Evolutionary conservation across 441 rosid species (phyloP), one percentile per base, ranked within the genome.

Genomic region (Corymbia calophylla): DNA sequence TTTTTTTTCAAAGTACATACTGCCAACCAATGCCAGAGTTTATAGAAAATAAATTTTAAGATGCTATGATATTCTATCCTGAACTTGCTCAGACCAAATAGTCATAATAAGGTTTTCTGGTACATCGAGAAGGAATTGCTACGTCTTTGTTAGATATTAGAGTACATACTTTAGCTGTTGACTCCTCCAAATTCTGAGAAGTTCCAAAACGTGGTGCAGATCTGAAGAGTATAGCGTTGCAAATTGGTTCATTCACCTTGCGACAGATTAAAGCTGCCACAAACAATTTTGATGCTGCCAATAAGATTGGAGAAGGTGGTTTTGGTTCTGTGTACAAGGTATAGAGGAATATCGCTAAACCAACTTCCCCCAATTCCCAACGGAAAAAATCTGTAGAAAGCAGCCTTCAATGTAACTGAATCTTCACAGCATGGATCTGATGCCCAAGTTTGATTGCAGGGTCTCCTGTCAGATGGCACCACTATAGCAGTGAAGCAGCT

Each of bases 401-500:
- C n/a, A 77, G 18, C 84, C 23, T 77, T 44, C 51, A 23, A 77
- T 0, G n/a, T 77, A 44, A 44, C 51, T 77, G 14, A 58, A 12
- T 53, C 5, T 53, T 32, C 87, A 32, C 2, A 54, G 49, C 64
- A 53, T 88, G 4, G 29, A 82, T 3, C 47, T 55, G 53, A 77
- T 88, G 19, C 35, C 47, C n/a, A 62, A 18, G 27, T 56, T 31
- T 48, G 81, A 53, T 51, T 90, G 89, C 94, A 93, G 95, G 95
- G 96, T 47, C 56, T 87, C 15, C 47, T 94, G 27, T 90, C 90
- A 31, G 93, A 94, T 91, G 96, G 96, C 55, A 92, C 93, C 2
- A 7, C 91, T 82, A 93, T 94, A 77, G 95, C 95, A 31, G 93
- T 94, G 70, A 94, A 94, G 91, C 93, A 91, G 88, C 95, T 94